Evolutionary conservation across 352 stramenopile species (phyloP), one percentile per base, ranked within the genome.

Genomic region (Elongisporangium undulatum): DNA sequence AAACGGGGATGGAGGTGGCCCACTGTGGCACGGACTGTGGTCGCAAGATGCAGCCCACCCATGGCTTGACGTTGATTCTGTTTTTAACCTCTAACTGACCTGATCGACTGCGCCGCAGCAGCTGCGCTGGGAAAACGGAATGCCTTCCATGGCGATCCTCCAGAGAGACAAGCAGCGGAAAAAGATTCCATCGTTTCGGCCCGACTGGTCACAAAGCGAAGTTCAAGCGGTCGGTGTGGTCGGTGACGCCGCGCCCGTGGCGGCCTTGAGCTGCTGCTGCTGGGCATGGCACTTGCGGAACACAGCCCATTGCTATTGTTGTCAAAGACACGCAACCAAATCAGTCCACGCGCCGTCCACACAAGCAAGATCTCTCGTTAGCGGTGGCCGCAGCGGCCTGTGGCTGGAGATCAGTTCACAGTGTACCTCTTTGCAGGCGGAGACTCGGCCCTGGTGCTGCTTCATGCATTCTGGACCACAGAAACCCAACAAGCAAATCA

Each of bases 241-340:
- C 29, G 29, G 29, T 41, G 29, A 41, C 29, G 29, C 29, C 29
- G 29, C 9, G 29, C 29, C 51, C 29, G 29, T 41, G 29, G 29
- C 29, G 29, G 29, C 29, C 61, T 79, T 67, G 26, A 53, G 55
- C 38, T 53, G 45, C 66, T 89, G 86, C 53, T 65, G 59, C 53
- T 79, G 66, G n/a, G 85, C 78, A 56, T 90, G 72, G 67, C 83
- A 93, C 65, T 89, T 75, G 66, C 83, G 83, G 56, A 93, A 93
- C 45, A 77, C 65, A 13, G 77, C 65, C 83, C 83, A 93, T 63
- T 91, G 69, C 79, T 89, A 60, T 22, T n/a, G n/a, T n/a, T 10
- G 16, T 51, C 13, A 23, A 10, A 50, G 21, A 26, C 39, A 26
- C 21, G 16, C 6, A 38, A 13, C 21, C 19, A 16, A 38, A 26